A percentile compares a stretch with the other conserved stretches of the same genome.
Conservation (phyloP, 192 early-diverging fungal species). For the Coemansia sp. region DNA sequence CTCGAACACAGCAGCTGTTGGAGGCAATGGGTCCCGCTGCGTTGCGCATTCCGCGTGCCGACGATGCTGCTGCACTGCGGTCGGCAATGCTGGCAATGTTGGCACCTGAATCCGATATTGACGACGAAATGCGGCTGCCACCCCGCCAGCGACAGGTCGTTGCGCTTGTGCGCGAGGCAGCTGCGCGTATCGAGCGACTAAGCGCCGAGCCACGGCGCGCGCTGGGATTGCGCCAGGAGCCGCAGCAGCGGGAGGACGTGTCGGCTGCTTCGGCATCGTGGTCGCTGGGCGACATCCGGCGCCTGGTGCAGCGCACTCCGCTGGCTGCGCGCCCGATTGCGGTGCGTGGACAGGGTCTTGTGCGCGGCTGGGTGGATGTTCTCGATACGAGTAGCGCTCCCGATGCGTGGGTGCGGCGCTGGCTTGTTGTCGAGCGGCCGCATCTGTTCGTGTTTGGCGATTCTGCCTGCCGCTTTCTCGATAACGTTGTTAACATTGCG, state of each 20-base stretch:
- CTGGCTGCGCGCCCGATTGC: constrained; percentile 10
- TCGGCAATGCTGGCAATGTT: neutral
- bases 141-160: constrained; percentile 18
- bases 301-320: constrained; percentile 18
- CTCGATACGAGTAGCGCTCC: constrained; percentile 31
- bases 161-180: constrained; percentile 17
- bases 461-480: constrained; percentile 63
- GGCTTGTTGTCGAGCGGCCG: constrained; percentile 75
- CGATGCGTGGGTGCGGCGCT: constrained; percentile 71
- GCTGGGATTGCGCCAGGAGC: constrained; percentile 35
- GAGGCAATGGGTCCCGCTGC: constrained; percentile 17
- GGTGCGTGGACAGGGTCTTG: constrained; percentile 24
- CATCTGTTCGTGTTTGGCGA: constrained; percentile 78
- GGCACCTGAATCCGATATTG: neutral
- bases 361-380: constrained; percentile 34
- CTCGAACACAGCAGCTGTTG: constrained; percentile 22
- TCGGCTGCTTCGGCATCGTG: neutral
- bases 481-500: constrained; percentile 75
- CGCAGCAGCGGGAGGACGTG: constrained; percentile 4
- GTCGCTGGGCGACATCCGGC: constrained; percentile 14
- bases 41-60: neutral
- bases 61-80: neutral
- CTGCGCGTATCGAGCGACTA: neutral
- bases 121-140: neutral
- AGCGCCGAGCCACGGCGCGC: neutral